These are phyloP conservation scores for Flaveria bidentis DNA, from an alignment of 129 eudicot genomes.

Conservation along the genomic window DNA sequence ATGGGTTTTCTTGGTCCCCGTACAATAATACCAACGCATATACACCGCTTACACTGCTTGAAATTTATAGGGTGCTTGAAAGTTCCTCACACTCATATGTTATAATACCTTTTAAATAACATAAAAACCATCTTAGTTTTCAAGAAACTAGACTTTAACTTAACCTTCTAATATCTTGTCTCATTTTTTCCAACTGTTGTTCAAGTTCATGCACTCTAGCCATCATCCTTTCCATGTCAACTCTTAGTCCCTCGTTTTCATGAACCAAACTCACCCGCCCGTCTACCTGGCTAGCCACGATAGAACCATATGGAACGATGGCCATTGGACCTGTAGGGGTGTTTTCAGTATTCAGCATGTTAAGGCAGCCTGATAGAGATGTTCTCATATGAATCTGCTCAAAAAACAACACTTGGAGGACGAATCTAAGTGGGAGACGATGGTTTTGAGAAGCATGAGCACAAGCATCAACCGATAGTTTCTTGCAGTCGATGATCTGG, in stretches of 20 bases:
- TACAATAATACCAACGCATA: background rate
- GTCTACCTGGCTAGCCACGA: conserved; percentile 36
- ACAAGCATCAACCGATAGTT: conserved; percentile 81
- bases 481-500: conserved; percentile 63
- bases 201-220: conserved; percentile 76
- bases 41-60: background rate
- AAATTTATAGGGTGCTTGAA: background rate
- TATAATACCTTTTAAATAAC: background rate
- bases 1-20: conserved; percentile 22
- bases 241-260: conserved; percentile 65
- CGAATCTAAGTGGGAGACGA: conserved; percentile 70
- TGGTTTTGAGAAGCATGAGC: conserved; percentile 79
- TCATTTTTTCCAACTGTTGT: conserved; percentile 58
- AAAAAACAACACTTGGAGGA: conserved; percentile 81
- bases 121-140: conserved; percentile 23
- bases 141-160: conserved; percentile 47
- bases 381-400: conserved; percentile 78
- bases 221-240: conserved; percentile 69
- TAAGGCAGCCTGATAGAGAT: conserved; percentile 57
- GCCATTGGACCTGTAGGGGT: conserved; percentile 41
- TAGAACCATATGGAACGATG: conserved; percentile 23
- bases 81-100: background rate
- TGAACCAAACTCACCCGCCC: conserved; percentile 70
- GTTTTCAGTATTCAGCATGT: conserved; percentile 48
- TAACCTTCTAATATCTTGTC: conserved; percentile 58